A percentile compares a stretch with the other conserved stretches of the same genome.
Conservation (phyloP, 1,284 basidiomycete species). For the Porodaedalea pini region DNA sequence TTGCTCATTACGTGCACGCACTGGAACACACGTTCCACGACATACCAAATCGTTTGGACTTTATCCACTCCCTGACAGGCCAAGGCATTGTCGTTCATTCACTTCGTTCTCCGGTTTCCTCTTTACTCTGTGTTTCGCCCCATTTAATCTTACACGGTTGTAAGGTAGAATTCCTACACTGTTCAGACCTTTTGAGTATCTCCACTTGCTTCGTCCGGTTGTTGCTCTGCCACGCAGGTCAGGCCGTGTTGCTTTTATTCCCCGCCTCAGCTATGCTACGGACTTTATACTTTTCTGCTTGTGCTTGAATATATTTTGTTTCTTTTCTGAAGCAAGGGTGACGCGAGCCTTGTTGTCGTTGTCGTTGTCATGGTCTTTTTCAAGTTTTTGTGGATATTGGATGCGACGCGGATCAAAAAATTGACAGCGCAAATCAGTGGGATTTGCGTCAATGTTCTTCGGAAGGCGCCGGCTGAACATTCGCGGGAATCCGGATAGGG, state of each 20-base stretch:
- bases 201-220: background rate
- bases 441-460: background rate
- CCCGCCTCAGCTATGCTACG: background rate
- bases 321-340: too few relatives aligned
- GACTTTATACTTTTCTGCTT: background rate
- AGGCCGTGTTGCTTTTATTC: background rate
- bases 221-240: background rate
- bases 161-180: conserved; percentile 6
- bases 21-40: conserved; percentile 2
- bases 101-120: conserved; percentile 7
- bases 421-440: conserved; percentile 1
- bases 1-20: background rate
- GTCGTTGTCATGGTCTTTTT: too few relatives aligned
- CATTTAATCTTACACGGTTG: conserved; percentile 6
- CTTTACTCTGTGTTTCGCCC: background rate
- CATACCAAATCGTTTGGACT: conserved; percentile 2
- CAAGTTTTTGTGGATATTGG: too few relatives aligned
- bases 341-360: too few relatives aligned
- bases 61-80: background rate
- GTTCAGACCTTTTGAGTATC: conserved; percentile 1
- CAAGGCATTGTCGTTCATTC: background rate
- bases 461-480: background rate
- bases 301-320: background rate
- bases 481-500: background rate
- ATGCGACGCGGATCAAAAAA: background rate